Conservation (phyloP, 2,329 filamentous ascomycete species). For the Tolypocladium paradoxum region DNA sequence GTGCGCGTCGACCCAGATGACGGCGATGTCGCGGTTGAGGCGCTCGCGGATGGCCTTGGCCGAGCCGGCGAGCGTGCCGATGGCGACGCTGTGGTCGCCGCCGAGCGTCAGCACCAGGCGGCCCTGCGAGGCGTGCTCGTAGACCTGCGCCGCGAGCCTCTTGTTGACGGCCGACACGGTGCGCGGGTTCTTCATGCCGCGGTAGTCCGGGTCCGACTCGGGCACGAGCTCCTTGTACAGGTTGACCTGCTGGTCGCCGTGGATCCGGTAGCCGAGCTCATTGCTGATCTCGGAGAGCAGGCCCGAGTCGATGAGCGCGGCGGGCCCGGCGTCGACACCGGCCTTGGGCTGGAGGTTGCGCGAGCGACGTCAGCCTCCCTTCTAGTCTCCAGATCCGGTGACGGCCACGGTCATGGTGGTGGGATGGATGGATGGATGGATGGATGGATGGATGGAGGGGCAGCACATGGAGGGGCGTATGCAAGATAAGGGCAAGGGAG, state of each 20-base stretch:
- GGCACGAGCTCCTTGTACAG: conserved; percentile 69
- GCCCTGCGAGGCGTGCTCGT: conserved; percentile 72
- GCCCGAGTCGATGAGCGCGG: conserved; percentile 78
- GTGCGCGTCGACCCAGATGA: conserved; percentile 98
- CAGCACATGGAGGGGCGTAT: not conserved
- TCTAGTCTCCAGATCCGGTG: not conserved
- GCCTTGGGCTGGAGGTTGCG: conserved; percentile 57
- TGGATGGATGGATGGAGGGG: not conserved
- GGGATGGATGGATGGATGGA: not conserved
- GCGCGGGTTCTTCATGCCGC: conserved; percentile 88
- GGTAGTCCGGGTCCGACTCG: conserved; percentile 62
- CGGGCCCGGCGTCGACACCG: conserved; percentile 84
- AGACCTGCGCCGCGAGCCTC: conserved; percentile 72
- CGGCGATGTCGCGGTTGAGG: conserved; percentile 71
- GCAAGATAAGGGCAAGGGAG: not conserved
- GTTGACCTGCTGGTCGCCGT: conserved; percentile 75
- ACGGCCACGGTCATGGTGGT: too few relatives aligned
- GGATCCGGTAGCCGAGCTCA: conserved; percentile 80
- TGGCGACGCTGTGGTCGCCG: conserved; percentile 92
- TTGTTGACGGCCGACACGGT: conserved; percentile 78
- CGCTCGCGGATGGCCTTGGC: conserved; percentile 80
- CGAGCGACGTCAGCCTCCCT: not conserved
- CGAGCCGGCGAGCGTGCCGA: conserved; percentile 82
- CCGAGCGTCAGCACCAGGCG: conserved; percentile 87
- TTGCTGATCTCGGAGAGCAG: conserved; percentile 73